Evolutionary conservation across 108 stramenopile genomes (phyloP), one percentile per base, ranked within the genome.

Genomic region (Cyclotella distinguenda): DNA sequence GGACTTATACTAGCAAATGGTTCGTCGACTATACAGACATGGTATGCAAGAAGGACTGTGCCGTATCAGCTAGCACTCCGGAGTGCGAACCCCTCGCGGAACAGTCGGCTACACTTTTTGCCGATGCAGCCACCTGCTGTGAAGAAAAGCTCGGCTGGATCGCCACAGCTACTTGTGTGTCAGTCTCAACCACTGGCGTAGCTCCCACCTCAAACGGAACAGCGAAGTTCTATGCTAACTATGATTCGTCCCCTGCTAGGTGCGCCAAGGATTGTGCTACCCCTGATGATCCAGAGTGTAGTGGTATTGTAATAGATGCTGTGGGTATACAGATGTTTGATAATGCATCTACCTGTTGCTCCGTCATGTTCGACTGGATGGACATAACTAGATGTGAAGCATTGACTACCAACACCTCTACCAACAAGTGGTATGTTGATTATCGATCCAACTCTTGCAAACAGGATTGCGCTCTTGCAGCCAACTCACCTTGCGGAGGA

Each of bases 1-100:
- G 28, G 6, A 43, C 27, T 6, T 60, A 60, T 18, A 7, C 18
- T n/a, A 36, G 13, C 58, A 60, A 60, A 27, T 60, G 58, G 58
- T 60, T 33, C 43, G 61, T 62, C 25, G 61, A 62, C 45, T 62
- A 62, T 26, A 1, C n/a, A 21, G 19, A 47, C 31, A 62, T 46
- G 43, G 33, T 62, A 11, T 62, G 61, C 47, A 45, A 46, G 22
- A 21, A 62, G 36, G 61, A 62, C 22, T 62, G 61, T 16, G 46
- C 30, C 32, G 18, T 36, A 0, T 21, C 22, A 5, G 19, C 33
- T 7, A 16, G 32, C 5, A 44, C 4, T 15, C 42, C 58, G n/a
- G 27, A 4, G 43, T 62, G 61, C 31, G 22, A 21, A 22, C 44
- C 44, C 21, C 1, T 21, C 40, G 35, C 43, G 7, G 61, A 62